phyloP scores from a whole-genome alignment of 371 early-diverging fungal genomes.

The Massospora cicadina region DNA sequence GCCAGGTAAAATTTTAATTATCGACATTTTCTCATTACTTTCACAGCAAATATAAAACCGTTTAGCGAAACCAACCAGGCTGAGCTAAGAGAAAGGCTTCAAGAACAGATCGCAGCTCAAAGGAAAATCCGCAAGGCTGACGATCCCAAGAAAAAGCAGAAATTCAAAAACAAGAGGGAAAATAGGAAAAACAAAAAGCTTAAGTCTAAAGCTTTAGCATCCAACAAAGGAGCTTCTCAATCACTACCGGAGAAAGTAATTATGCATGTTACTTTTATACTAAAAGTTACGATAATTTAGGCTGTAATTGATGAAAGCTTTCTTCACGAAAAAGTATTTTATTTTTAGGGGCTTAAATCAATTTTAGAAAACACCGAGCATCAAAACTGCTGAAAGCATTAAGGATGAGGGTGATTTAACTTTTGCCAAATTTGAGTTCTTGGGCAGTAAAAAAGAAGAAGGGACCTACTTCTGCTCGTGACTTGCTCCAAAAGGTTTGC shows the following conservation, averaged over 20 bases:
- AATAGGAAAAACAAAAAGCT: background rate
- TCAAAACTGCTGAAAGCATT: constrained; percentile 12
- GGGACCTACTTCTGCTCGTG: constrained; percentile 48
- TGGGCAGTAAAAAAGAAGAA: constrained; percentile 39
- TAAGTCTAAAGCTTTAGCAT: background rate
- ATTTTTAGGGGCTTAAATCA: background rate
- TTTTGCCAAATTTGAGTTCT: constrained; percentile 54
- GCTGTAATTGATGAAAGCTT: background rate
- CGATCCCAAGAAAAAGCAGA: constrained; percentile 2
- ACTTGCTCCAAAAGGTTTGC: constrained; percentile 45
- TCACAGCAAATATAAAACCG: background rate
- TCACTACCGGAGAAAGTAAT: constrained; percentile 2
- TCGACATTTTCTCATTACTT: no score
- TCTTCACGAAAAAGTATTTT: background rate
- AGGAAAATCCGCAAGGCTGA: constrained; percentile 6
- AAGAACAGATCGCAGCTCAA: background rate
- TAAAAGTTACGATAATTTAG: background rate
- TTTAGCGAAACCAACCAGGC: background rate
- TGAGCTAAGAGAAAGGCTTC: background rate
- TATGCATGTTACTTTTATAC: background rate
- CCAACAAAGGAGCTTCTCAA: background rate
- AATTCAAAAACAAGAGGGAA: background rate
- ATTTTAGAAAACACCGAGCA: background rate
- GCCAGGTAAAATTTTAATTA: background rate
- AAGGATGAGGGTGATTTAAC: constrained; percentile 38